Percentiles rank a stretch among this genome's conserved stretches.
Conservation (phyloP, 129 eudicot species). For the carrot (Daucus carota) region DH1_v3.0 NC_030381.2:4086501-4087000, state of each 20-base stretch:
- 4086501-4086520: constrained; percentile 67
- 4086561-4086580: constrained; percentile 89
- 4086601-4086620: constrained; percentile 48
- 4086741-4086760: background rate
- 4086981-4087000: constrained; percentile 1
- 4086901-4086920: constrained; percentile 11
- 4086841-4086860: background rate
- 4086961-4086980: background rate
- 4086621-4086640: background rate
- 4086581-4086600: constrained; percentile 76
- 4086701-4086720: background rate
- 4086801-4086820: background rate
- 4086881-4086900: background rate
- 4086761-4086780: background rate
- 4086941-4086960: background rate
- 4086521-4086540: constrained; percentile 54
- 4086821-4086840: background rate
- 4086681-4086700: background rate
- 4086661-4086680: background rate
- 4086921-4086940: background rate
- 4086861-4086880: constrained; percentile 7
- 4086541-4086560: constrained; percentile 60
- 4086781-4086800: background rate
- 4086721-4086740: constrained; percentile 13
- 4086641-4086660: background rate